Evolutionary conservation across 352 stramenopile genomes (phyloP), one percentile per base, ranked within the genome.

Genomic region (Globisporangium perplexum): DNA sequence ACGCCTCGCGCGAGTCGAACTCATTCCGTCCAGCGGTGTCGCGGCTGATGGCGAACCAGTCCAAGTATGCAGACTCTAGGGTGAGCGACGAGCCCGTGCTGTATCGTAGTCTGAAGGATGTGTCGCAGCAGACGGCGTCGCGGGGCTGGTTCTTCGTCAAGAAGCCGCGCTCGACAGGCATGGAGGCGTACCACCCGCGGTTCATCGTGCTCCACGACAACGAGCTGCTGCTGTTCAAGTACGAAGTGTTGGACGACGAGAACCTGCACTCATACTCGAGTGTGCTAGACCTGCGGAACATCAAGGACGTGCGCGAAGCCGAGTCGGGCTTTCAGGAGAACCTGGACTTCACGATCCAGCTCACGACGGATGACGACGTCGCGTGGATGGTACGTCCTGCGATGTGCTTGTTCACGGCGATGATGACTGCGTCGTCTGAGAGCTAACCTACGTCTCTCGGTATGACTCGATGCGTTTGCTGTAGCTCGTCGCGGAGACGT

Each of bases 101-200:
- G 22, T 87, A 80, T 49, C 83, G 77, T 23, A 90, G 78, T 51
- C 47, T 93, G 18, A 93, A 90, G 52, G 83, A 93, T 53, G 79
- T 90, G 11, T 83, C 74, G 22, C 51, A 69, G 11, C 86, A 86
- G 48, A 77, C 72, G 0, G 80, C 76, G 10, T 79, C 71, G 7
- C 73, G 79, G 47, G 83, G 85, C 7, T 95, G 85, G 85, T 93
- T 95, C 41, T 90, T 90, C 45, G 70, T 93, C 2, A 92, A 90
- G 57, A 82, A 85, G 20, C 81, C 85, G 12, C 67, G 70, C 0
- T 71, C 68, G n/a, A 60, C 71, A 0, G 85, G 85, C 6, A 64
- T 88, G 51, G 68, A 83, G 51, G 83, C 81, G 15, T 95, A 95
- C 38, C 85, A 93, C 50, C 77, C 83, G 6, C 75, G 85, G 2